Conservation (phyloP, 257 asterid genomes). For the Forsythia viridissima region DNA sequence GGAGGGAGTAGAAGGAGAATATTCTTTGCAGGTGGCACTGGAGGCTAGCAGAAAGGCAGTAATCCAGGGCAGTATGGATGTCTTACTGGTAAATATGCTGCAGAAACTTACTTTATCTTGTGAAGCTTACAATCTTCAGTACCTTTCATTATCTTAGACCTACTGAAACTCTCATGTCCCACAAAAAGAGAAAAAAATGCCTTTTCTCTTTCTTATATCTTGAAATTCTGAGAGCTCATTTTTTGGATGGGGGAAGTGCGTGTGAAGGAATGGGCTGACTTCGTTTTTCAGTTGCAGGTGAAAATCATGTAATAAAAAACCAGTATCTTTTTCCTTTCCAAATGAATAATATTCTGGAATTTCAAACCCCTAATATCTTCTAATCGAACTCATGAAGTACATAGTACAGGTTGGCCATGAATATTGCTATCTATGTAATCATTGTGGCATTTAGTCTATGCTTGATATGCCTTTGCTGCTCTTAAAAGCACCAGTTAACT, state of each 20-base stretch:
- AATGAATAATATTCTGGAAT: constrained; percentile 8
- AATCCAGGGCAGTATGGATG: constrained; percentile 75
- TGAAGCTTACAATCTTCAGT: background rate
- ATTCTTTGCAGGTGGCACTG: constrained; percentile 63
- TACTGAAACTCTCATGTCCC: background rate
- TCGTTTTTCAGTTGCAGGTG: constrained; percentile 5
- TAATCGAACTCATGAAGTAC: constrained; percentile 10
- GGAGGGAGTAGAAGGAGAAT: constrained; percentile 57
- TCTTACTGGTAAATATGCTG: constrained; percentile 60
- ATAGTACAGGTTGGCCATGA: background rate
- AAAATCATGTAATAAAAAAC: background rate
- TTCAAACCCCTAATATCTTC: background rate
- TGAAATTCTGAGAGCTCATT: background rate
- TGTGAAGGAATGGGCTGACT: background rate
- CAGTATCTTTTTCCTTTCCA: constrained; percentile 3
- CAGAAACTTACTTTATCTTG: background rate
- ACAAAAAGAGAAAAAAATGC: background rate
- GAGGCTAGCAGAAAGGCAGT: constrained; percentile 83
- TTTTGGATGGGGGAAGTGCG: background rate
- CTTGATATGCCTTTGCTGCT: background rate
- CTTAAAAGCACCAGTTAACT: constrained; percentile 12
- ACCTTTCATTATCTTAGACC: background rate
- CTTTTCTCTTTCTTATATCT: background rate
- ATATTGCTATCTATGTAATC: background rate
- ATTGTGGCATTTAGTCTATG: background rate